A percentile compares a stretch with the other conserved stretches of the same genome.
Conservation (phyloP, 2,329 filamentous ascomycete species). For the Xylariaceae sp. region DNA sequence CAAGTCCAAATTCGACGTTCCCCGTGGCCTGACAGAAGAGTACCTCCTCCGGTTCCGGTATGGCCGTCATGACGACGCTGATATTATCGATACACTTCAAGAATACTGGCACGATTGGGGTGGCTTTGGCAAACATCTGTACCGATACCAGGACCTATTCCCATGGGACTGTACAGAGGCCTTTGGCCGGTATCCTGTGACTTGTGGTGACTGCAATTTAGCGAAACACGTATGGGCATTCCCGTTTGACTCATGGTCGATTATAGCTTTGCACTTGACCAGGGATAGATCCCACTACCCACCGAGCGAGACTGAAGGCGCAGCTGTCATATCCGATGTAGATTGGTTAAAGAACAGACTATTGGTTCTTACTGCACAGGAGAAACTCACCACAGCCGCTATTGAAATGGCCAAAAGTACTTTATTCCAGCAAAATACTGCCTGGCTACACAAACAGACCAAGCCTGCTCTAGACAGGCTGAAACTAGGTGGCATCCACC, state of each 20-base stretch:
- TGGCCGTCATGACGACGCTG: conserved; percentile 13
- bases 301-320: background rate
- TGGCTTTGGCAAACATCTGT: conserved; percentile 2
- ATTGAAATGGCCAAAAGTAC: conserved; percentile 8
- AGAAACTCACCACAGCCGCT: conserved; percentile 6
- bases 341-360: conserved; percentile 12
- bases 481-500: conserved; percentile 15
- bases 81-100: conserved; percentile 13
- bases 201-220: conserved; percentile 11
- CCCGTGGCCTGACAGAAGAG: conserved; percentile 10
- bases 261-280: conserved; percentile 6
- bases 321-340: background rate
- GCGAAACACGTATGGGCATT: conserved; percentile 18
- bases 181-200: conserved; percentile 14
- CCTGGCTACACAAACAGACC: conserved; percentile 9
- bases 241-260: conserved; percentile 15
- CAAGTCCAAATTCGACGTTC: conserved; percentile 15
- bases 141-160: conserved; percentile 13
- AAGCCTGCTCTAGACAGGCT: conserved; percentile 11
- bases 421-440: background rate
- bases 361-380: conserved; percentile 12
- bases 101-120: conserved; percentile 18
- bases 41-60: conserved; percentile 15
- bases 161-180: conserved; percentile 16
- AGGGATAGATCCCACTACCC: conserved; percentile 8